phyloP scores from a whole-genome alignment of 805 yeast genomes.

The Ogataea nitratoaversa region DNA sequence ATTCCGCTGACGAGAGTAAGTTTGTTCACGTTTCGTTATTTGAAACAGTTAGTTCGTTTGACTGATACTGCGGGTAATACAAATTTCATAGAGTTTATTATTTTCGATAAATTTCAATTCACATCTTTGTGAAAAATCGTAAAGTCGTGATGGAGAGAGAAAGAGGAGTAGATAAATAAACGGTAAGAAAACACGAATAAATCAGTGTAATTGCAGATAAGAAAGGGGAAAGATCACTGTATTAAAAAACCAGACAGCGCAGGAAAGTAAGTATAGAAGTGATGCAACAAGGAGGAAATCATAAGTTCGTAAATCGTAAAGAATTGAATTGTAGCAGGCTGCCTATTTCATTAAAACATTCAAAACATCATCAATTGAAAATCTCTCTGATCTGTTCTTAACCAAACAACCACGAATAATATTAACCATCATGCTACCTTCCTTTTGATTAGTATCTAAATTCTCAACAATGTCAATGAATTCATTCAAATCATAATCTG shows the following conservation, averaged over 20 bases:
- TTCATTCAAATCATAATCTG: conserved; percentile 47
- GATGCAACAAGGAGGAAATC: neutral
- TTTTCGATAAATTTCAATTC: no score
- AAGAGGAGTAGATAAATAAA: neutral
- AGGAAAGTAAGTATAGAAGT: neutral
- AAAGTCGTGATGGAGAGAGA: neutral
- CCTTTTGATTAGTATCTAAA: conserved; percentile 1
- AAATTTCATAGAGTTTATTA: no score
- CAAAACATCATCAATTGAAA: conserved; percentile 41
- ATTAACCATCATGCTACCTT: conserved; percentile 8
- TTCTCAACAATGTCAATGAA: neutral
- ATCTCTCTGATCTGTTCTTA: conserved; percentile 46
- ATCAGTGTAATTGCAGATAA: no score
- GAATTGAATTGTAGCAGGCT: neutral
- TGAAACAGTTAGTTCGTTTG: conserved; percentile 33
- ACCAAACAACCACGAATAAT: conserved; percentile 53
- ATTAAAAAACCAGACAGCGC: no score
- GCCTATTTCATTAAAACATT: conserved; percentile 3
- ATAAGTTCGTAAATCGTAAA: neutral
- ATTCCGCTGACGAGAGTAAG: conserved; percentile 1
- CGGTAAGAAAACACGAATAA: neutral
- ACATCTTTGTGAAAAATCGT: no score
- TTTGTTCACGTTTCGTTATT: conserved; percentile 30
- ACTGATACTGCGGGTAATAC: no score
- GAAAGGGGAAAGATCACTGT: no score